Evolutionary conservation across 495 filamentous ascomycete species (phyloP), one percentile per base, ranked within the genome.

Genomic region (Lineolata rhizophorae): DNA sequence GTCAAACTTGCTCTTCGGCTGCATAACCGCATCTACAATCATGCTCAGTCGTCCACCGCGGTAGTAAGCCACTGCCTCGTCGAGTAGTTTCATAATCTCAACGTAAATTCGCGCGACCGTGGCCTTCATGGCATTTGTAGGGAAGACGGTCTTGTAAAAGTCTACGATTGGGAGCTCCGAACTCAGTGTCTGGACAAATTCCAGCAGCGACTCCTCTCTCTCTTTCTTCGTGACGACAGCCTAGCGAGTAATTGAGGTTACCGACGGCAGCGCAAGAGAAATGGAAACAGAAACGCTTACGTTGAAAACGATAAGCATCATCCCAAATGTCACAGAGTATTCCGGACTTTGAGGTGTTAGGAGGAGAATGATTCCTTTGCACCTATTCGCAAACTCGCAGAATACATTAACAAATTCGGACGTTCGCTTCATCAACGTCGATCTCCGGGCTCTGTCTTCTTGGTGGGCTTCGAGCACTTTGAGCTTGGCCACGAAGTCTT

Each of bases 141-240:
- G 30, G 18, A 32, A 32, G 12, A 32, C 15, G 5, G 13, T 16
- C 3, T 5, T 32, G 12, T 32, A 32, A 18, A 32, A 32, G 8
- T 32, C 30, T 18, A 18, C 20, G 12, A 32, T 6, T 3, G 30
- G 30, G 6, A 32, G 18, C 15, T 32, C 14, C 12, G 30, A 5
- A 6, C 6, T 18, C 4, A 32, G 5, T 8, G 14, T 18, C 5
- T 32, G n/a, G 18, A 32, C 20, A 12, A 18, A 18, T 4, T 6
- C 6, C 3, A 18, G 5, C 30, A 32, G 12, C 8, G 30, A 32
- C 6, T 32, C 30, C 12, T 32, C 30, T 5, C 30, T 13, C 18
- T 32, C 30, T 20, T 32, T 32, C 30, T 32, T 32, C 30, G 30
- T 32, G 12, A 32, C 30, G 5, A 32, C 30, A 5, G 30, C 15